A percentile compares a stretch with the other conserved stretches of the same genome.
These are phyloP conservation scores for Suhomyces faveliae DNA, from an alignment of 805 yeast genomes.

Conservation along the genomic window DNA sequence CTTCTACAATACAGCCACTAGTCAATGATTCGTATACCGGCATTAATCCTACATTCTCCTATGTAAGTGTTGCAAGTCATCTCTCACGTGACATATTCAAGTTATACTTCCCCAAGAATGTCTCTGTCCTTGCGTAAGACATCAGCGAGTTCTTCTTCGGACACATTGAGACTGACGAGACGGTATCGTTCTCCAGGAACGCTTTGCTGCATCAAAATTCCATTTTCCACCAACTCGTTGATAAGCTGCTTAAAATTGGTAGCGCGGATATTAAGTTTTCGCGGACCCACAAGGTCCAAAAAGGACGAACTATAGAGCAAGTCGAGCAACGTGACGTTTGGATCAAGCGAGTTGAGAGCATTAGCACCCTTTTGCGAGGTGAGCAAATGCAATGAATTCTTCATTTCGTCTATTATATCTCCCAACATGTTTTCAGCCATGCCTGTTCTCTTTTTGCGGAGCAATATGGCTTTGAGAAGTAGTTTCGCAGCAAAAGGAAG, in stretches of 20 bases:
- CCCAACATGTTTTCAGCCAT: conserved; percentile 70
- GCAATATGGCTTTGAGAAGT: conserved; percentile 64
- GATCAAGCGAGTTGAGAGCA: conserved; percentile 17
- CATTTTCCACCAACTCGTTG: conserved; percentile 73
- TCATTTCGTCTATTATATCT: conserved; percentile 76
- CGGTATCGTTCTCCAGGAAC: conserved; percentile 66
- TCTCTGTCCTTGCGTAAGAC: conserved; percentile 43
- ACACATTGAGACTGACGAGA: conserved; percentile 61
- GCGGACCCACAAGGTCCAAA: neutral
- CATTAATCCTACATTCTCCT: neutral
- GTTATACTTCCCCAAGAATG: conserved; percentile 1
- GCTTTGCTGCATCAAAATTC: conserved; percentile 68
- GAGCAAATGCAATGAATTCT: conserved; percentile 46
- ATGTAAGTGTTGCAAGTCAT: neutral
- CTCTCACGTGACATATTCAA: neutral
- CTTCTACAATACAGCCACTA: neutral
- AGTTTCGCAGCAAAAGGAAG: conserved; percentile 71
- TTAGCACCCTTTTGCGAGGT: conserved; percentile 25
- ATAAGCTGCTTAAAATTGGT: conserved; percentile 60
- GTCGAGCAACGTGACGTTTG: conserved; percentile 27
- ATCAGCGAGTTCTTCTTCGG: conserved; percentile 65
- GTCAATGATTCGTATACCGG: neutral
- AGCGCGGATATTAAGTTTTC: conserved; percentile 42
- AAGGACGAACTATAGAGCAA: conserved; percentile 23
- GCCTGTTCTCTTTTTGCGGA: conserved; percentile 65